Evolutionary conservation across 1,284 basidiomycete species (phyloP).

Genomic region (Cerioporus squamosus): DNA sequence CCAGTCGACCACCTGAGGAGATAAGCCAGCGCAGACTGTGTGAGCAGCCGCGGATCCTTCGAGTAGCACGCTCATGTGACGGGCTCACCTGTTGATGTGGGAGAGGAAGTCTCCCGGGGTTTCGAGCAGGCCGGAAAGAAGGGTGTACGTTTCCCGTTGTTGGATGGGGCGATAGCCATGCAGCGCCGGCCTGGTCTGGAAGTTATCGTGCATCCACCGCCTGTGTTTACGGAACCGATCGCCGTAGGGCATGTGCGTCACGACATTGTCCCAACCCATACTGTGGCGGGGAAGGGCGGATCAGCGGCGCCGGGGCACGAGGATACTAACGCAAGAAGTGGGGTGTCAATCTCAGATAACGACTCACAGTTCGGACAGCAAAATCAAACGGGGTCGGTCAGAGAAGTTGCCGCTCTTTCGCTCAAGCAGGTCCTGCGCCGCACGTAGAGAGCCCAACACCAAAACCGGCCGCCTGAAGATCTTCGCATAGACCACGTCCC

Average conservation of each 20-base stretch:
- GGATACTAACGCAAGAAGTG: neutral
- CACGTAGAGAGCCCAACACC: constrained; percentile 40
- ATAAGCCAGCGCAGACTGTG: neutral
- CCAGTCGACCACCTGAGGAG: constrained; percentile 25
- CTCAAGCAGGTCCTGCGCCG: constrained; percentile 57
- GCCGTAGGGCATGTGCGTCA: constrained; percentile 32
- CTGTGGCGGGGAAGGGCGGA: constrained; percentile 22
- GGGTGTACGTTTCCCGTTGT: constrained; percentile 29
- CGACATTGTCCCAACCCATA: constrained; percentile 32
- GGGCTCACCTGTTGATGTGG: constrained; percentile 32
- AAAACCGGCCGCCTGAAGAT: constrained; percentile 31
- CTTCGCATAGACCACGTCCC: constrained; percentile 42
- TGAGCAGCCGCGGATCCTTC: neutral
- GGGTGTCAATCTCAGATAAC: constrained; percentile 20
- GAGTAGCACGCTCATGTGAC: constrained; percentile 3
- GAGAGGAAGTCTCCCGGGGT: constrained; percentile 26
- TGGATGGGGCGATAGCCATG: constrained; percentile 29
- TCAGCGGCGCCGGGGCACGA: constrained; percentile 8
- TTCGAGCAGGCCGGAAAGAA: constrained; percentile 28
- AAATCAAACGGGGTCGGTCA: constrained; percentile 40
- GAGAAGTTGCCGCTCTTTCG: constrained; percentile 56
- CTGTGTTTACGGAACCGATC: constrained; percentile 36
- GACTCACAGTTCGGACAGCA: constrained; percentile 33
- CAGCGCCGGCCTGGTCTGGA: constrained; percentile 27
- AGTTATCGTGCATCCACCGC: constrained; percentile 34